These are phyloP conservation scores for Nitzschia putrida DNA, from an alignment of 108 stramenopile genomes.

Conservation along the genomic window DNA sequence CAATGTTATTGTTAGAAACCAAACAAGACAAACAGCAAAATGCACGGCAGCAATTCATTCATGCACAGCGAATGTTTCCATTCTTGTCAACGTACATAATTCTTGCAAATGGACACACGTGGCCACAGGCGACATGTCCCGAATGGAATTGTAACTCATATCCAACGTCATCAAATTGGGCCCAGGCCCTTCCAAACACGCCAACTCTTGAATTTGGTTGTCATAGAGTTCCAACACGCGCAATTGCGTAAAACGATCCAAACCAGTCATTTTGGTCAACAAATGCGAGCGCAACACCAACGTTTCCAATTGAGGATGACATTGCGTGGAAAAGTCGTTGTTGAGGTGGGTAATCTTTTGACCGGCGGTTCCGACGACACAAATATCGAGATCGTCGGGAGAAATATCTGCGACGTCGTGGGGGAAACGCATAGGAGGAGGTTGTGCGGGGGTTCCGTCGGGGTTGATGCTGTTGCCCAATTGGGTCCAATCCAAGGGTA, in stretches of 20 bases:
- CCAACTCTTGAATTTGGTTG: conserved; percentile 80
- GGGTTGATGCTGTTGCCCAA: conserved; percentile 13
- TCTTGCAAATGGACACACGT: conserved; percentile 74
- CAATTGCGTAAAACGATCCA: conserved; percentile 57
- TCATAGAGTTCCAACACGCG: conserved; percentile 93
- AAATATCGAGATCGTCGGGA: conserved; percentile 52
- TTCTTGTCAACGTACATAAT: conserved; percentile 80
- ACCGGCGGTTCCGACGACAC: conserved; percentile 82
- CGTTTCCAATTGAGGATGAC: conserved; percentile 46
- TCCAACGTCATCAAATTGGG: conserved; percentile 67
- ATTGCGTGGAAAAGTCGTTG: conserved; percentile 40
- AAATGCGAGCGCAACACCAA: conserved; percentile 78
- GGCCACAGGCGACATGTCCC: conserved; percentile 77
- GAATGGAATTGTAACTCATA: conserved; percentile 91
- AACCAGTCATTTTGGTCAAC: conserved; percentile 77
- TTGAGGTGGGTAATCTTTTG: conserved; percentile 84
- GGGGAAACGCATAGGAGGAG: conserved; percentile 60
- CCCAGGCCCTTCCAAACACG: conserved; percentile 52
- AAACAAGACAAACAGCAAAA: no score
- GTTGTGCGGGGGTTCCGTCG: neutral
- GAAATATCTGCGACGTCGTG: conserved; percentile 65
- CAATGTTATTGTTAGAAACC: no score
- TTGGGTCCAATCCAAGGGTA: conserved; percentile 75
- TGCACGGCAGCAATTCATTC: no score
- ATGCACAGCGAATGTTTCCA: no score